Conservation (phyloP, 257 asterid species). For the Salvia hispanica region DNA sequence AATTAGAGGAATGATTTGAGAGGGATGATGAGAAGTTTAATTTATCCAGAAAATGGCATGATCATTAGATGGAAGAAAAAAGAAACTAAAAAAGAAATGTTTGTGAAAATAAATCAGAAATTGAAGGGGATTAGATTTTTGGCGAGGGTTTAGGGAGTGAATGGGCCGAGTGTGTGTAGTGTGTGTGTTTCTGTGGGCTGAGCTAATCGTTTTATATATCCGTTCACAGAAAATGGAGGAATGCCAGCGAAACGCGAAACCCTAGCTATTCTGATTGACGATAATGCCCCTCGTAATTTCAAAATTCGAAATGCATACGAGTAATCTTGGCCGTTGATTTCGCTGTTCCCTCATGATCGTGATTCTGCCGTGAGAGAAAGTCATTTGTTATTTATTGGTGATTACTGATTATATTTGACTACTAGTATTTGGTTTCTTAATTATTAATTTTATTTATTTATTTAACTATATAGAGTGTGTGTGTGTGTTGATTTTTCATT, state of each 20-base stretch:
- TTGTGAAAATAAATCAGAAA: neutral
- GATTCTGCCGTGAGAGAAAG: constrained; percentile 2
- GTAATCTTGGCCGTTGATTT: constrained; percentile 36
- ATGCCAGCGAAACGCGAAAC: constrained; percentile 47
- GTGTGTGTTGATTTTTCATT: no score
- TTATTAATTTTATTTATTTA: no score
- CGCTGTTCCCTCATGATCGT: neutral
- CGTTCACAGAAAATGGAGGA: constrained; percentile 21
- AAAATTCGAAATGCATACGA: constrained; percentile 38
- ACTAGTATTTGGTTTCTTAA: neutral
- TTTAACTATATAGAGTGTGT: no score
- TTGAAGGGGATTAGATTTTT: constrained; percentile 5
- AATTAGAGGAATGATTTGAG: neutral
- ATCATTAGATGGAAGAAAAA: constrained; percentile 10
- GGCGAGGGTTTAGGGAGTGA: constrained; percentile 27
- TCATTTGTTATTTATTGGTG: no score
- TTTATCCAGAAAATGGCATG: neutral
- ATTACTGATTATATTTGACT: neutral
- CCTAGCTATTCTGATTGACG: constrained; percentile 53
- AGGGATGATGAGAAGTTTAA: neutral
- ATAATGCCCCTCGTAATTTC: constrained; percentile 44
- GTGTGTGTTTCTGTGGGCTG: constrained; percentile 39
- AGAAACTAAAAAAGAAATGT: neutral
- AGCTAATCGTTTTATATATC: constrained; percentile 35
- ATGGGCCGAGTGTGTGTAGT: constrained; percentile 33